phyloP scores from a whole-genome alignment of 2,329 filamentous ascomycete species.

The Chalara sp. region DNA sequence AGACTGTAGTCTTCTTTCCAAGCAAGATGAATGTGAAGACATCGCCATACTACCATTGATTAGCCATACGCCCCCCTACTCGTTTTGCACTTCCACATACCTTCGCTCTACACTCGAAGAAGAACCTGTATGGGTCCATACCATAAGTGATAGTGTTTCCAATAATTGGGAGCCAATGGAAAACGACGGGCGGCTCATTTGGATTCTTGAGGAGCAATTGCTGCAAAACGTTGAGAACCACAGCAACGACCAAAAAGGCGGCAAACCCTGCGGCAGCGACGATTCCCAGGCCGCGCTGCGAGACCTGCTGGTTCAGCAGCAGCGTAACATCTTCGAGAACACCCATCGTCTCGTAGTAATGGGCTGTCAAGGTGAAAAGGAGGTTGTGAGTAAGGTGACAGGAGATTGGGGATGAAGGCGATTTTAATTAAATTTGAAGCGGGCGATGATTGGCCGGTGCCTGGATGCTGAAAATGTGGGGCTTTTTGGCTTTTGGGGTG shows the following conservation, averaged over 20 bases:
- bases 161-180: slow-evolving; percentile 75
- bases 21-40: slow-evolving; percentile 85
- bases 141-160: slow-evolving; percentile 92
- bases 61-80: slow-evolving; percentile 1
- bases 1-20: slow-evolving; percentile 84
- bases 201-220: slow-evolving; percentile 79
- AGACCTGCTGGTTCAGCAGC: slow-evolving; percentile 21
- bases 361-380: not conserved
- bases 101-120: slow-evolving; percentile 66
- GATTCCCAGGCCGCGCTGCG: slow-evolving; percentile 21
- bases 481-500: too few relatives aligned
- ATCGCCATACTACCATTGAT: slow-evolving; percentile 63
- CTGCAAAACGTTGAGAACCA: slow-evolving; percentile 71
- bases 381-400: too few relatives aligned
- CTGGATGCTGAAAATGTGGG: too few relatives aligned
- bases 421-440: too few relatives aligned
- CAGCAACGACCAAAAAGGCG: slow-evolving; percentile 42
- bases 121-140: slow-evolving; percentile 89
- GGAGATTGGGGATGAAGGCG: too few relatives aligned
- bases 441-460: too few relatives aligned
- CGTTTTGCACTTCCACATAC: slow-evolving; percentile 35
- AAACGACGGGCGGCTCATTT: slow-evolving; percentile 74
- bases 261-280: slow-evolving; percentile 19
- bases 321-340: slow-evolving; percentile 21
- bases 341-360: slow-evolving; percentile 19